phyloP scores from a whole-genome alignment of 2,329 filamentous ascomycete genomes.

The Paraconiothyrium sp. region DNA sequence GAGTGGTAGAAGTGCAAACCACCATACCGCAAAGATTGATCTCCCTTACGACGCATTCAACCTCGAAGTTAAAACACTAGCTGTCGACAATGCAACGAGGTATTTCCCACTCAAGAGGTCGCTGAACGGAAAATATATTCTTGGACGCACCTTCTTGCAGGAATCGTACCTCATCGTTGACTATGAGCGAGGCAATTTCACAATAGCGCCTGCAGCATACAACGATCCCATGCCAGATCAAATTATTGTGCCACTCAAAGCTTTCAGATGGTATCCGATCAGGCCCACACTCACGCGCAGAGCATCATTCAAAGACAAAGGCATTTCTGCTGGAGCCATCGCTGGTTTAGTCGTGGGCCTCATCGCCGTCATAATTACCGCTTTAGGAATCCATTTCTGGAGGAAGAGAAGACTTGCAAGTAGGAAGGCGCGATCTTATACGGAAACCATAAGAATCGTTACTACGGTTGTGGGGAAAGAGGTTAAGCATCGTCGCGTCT shows the following conservation, averaged over 20 bases:
- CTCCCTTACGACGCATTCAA: constrained; percentile 45
- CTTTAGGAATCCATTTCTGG: background rate
- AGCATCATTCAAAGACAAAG: background rate
- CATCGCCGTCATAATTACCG: background rate
- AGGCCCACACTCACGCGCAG: background rate
- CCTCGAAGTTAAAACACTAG: constrained; percentile 12
- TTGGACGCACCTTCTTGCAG: constrained; percentile 74
- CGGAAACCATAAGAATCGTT: no score
- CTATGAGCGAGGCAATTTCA: constrained; percentile 54
- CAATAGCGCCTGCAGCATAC: constrained; percentile 21
- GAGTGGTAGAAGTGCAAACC: constrained; percentile 13
- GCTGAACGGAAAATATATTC: constrained; percentile 62
- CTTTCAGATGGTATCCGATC: background rate
- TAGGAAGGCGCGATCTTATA: no score
- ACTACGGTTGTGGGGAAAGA: no score
- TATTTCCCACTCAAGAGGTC: constrained; percentile 60
- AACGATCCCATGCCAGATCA: background rate
- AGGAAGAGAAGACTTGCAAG: background rate
- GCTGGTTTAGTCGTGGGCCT: background rate
- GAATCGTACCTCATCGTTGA: constrained; percentile 64
- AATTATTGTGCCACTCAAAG: background rate
- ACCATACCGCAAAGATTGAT: constrained; percentile 28
- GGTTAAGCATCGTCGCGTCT: no score
- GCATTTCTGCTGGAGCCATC: background rate
- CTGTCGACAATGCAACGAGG: background rate